Conservation (phyloP, 805 yeast genomes). For the Hyphopichia homilentoma region DNA sequence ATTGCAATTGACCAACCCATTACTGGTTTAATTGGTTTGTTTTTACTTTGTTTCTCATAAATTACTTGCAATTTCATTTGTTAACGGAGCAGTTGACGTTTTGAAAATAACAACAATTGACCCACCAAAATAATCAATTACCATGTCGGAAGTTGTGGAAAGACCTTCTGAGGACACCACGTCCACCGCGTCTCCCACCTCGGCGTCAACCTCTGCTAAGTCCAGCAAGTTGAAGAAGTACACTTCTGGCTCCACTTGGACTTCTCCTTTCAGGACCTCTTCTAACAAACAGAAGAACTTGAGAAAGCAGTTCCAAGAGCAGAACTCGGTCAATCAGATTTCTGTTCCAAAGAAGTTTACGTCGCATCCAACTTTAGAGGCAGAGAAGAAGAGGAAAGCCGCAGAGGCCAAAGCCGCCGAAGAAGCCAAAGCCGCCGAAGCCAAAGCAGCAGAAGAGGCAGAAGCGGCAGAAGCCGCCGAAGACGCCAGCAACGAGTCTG, state of each 20-base stretch:
- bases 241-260: constrained; percentile 32
- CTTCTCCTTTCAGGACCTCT: constrained; percentile 38
- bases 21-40: no score
- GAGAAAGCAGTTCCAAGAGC: constrained; percentile 30
- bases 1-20: no score
- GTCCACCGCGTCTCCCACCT: constrained; percentile 5
- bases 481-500: constrained; percentile 10
- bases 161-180: constrained; percentile 4
- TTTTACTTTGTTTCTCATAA: no score
- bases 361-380: constrained; percentile 36
- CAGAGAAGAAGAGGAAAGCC: constrained; percentile 17
- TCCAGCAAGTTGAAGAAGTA: constrained; percentile 23
- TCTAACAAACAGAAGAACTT: constrained; percentile 23
- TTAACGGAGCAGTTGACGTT: no score
- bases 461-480: constrained; percentile 10
- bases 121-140: no score
- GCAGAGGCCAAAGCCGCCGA: constrained; percentile 12
- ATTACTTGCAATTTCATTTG: no score
- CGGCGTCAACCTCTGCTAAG: constrained; percentile 3
- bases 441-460: constrained; percentile 7
- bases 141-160: constrained; percentile 9
- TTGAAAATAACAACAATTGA: no score
- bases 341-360: constrained; percentile 40
- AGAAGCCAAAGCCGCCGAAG: constrained; percentile 20
- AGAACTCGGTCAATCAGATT: constrained; percentile 28